phyloP scores from a whole-genome alignment of 2,329 filamentous ascomycete species.

The Diaporthe australafricana region DNA sequence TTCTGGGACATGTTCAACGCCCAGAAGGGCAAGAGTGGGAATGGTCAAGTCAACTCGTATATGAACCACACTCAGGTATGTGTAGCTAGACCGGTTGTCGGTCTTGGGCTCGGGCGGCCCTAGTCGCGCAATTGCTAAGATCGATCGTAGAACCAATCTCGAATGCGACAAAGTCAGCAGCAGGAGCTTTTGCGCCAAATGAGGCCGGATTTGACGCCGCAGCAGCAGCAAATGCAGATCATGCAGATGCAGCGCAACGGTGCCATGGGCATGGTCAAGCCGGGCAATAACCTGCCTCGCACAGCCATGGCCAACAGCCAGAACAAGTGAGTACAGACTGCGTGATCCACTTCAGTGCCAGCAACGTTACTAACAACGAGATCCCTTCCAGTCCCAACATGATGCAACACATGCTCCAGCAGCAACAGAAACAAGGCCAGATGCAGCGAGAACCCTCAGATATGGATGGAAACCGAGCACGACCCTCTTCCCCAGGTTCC shows the following conservation, averaged over 20 bases:
- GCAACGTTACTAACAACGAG: slow-evolving; percentile 15
- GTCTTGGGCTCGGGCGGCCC: slow-evolving; percentile 33
- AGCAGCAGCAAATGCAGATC: slow-evolving; percentile 71
- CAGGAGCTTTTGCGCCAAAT: slow-evolving; percentile 82
- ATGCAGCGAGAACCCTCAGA: slow-evolving; percentile 91
- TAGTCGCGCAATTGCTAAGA: slow-evolving; percentile 41
- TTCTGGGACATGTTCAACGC: slow-evolving; percentile 97
- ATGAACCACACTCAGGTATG: slow-evolving; percentile 85
- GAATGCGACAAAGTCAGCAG: slow-evolving; percentile 80
- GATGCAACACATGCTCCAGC: slow-evolving; percentile 74
- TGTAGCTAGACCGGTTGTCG: slow-evolving; percentile 36
- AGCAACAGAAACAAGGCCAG: slow-evolving; percentile 74
- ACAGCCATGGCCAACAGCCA: slow-evolving; percentile 84
- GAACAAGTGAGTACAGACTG: slow-evolving; percentile 67
- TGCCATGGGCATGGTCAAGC: slow-evolving; percentile 68
- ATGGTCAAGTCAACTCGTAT: slow-evolving; percentile 77
- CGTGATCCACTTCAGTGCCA: neutral
- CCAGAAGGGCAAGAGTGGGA: slow-evolving; percentile 77
- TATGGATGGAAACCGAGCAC: slow-evolving; percentile 85
- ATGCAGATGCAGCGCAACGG: slow-evolving; percentile 74
- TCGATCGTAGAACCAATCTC: slow-evolving; percentile 69
- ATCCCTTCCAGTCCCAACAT: slow-evolving; percentile 67
- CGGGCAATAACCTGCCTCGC: slow-evolving; percentile 74
- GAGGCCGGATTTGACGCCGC: slow-evolving; percentile 68
- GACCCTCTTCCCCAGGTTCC: slow-evolving; percentile 84